Conservation (phyloP, 352 stramenopile genomes). For the Phytopythium helicoides region DNA sequence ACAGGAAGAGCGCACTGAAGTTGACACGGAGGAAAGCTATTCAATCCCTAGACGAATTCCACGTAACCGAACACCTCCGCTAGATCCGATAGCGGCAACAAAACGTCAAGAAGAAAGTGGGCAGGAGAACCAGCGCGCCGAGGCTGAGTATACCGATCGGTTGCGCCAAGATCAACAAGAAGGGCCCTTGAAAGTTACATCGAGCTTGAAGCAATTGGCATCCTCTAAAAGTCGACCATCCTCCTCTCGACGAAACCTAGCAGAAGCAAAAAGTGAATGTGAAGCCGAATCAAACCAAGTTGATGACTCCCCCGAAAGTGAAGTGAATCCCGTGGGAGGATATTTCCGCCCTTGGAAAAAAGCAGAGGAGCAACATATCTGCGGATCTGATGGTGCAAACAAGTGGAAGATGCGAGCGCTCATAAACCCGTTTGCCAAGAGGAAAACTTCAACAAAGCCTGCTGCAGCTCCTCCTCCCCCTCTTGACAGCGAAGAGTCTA, state of each 20-base stretch:
- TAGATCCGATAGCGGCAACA: background rate
- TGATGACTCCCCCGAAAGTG: conserved; percentile 10
- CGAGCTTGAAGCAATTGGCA: too few relatives aligned
- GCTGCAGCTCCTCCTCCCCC: conserved; percentile 1
- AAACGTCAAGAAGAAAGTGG: background rate
- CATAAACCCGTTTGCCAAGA: conserved; percentile 68
- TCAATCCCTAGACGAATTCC: background rate
- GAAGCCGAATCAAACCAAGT: conserved; percentile 14
- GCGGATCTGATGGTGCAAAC: conserved; percentile 32
- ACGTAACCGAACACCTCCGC: too few relatives aligned
- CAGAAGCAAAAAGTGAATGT: too few relatives aligned
- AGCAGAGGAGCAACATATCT: conserved; percentile 4
- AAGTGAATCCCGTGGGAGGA: conserved; percentile 17
- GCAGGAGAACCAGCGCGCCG: background rate
- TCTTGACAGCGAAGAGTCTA: background rate
- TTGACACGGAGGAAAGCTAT: background rate
- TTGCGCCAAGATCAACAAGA: too few relatives aligned
- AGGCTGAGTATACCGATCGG: too few relatives aligned
- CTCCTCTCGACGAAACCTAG: too few relatives aligned
- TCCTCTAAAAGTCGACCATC: too few relatives aligned
- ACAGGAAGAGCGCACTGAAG: conserved; percentile 6
- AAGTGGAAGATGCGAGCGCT: conserved; percentile 76
- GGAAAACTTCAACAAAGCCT: conserved; percentile 15
- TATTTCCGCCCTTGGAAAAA: conserved; percentile 69
- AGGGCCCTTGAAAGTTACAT: too few relatives aligned